phyloP scores from a whole-genome alignment of 1,284 basidiomycete genomes.

The Crepidotus sp. region DNA sequence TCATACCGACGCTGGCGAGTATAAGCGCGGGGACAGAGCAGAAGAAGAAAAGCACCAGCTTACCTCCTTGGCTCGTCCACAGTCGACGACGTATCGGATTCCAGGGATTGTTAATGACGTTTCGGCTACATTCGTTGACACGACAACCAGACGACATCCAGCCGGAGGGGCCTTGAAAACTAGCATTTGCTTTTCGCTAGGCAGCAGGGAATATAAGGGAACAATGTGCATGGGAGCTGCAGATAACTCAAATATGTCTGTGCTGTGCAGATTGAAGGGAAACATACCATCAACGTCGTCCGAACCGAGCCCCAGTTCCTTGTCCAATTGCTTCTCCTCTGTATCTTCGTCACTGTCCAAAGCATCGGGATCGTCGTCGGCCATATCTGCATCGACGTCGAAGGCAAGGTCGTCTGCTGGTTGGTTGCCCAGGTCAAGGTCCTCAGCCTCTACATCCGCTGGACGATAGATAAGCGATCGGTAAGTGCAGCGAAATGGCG shows the following conservation, averaged over 20 bases:
- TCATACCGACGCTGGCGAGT: slow-evolving; percentile 82
- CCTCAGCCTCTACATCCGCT: slow-evolving; percentile 71
- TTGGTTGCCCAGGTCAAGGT: slow-evolving; percentile 60
- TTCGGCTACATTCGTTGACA: slow-evolving; percentile 98
- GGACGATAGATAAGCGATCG: slow-evolving; percentile 2
- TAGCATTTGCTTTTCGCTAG: slow-evolving; percentile 92
- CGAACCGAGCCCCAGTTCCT: slow-evolving; percentile 45
- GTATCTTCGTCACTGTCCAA: slow-evolving; percentile 50
- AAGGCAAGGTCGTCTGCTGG: slow-evolving; percentile 38
- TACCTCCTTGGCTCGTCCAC: slow-evolving; percentile 94
- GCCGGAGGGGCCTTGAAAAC: slow-evolving; percentile 88
- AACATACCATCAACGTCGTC: slow-evolving; percentile 56
- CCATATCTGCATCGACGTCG: slow-evolving; percentile 48
- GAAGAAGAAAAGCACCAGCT: slow-evolving; percentile 20
- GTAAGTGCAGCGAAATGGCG: background rate
- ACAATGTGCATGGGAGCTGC: slow-evolving; percentile 78
- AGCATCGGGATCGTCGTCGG: slow-evolving; percentile 39
- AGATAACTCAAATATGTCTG: slow-evolving; percentile 4
- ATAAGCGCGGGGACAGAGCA: slow-evolving; percentile 23
- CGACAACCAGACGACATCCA: slow-evolving; percentile 86
- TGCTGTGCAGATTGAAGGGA: background rate
- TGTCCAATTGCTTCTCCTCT: slow-evolving; percentile 28
- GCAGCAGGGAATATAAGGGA: slow-evolving; percentile 94
- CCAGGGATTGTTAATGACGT: slow-evolving; percentile 97
- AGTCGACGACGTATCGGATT: slow-evolving; percentile 95